Conservation (phyloP, 1,284 basidiomycete species). For the Sanghuangporus baumii region DNA sequence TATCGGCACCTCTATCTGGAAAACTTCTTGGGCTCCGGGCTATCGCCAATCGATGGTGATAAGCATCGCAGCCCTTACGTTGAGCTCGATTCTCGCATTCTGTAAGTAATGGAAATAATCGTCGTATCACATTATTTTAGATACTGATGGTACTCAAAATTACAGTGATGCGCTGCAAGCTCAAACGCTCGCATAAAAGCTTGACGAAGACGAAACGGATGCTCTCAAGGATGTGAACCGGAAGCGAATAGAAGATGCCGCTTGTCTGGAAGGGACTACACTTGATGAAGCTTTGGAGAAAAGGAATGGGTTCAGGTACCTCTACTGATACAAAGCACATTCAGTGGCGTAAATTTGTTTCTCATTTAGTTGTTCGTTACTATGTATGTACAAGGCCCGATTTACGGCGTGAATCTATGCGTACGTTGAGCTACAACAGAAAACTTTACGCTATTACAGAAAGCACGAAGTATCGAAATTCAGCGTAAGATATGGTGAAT, state of each 20-base stretch:
- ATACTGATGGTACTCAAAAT: neutral
- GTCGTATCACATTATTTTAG: neutral
- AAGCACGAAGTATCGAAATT: too few relatives aligned
- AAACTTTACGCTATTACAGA: too few relatives aligned
- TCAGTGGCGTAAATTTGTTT: neutral
- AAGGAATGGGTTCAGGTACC: slow-evolving; percentile 37
- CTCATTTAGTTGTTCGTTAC: too few relatives aligned
- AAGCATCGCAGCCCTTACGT: slow-evolving; percentile 26
- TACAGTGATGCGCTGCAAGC: slow-evolving; percentile 28
- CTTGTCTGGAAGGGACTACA: slow-evolving; percentile 32
- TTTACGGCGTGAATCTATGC: too few relatives aligned
- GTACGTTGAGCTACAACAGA: too few relatives aligned
- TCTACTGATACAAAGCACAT: slow-evolving; percentile 28
- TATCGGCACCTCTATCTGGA: slow-evolving; percentile 35
- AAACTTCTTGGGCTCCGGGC: slow-evolving; percentile 32
- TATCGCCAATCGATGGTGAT: slow-evolving; percentile 36
- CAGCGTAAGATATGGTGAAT: too few relatives aligned
- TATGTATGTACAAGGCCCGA: too few relatives aligned
- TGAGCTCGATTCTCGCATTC: slow-evolving; percentile 27
- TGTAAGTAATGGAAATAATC: slow-evolving; percentile 21
- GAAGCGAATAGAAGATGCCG: slow-evolving; percentile 33
- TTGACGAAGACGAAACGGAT: slow-evolving; percentile 31
- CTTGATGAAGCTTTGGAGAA: slow-evolving; percentile 33
- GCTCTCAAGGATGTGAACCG: slow-evolving; percentile 28
- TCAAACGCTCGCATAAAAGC: slow-evolving; percentile 30